phyloP scores from a whole-genome alignment of 83 land plant genomes.

The Picea abies region DNA sequence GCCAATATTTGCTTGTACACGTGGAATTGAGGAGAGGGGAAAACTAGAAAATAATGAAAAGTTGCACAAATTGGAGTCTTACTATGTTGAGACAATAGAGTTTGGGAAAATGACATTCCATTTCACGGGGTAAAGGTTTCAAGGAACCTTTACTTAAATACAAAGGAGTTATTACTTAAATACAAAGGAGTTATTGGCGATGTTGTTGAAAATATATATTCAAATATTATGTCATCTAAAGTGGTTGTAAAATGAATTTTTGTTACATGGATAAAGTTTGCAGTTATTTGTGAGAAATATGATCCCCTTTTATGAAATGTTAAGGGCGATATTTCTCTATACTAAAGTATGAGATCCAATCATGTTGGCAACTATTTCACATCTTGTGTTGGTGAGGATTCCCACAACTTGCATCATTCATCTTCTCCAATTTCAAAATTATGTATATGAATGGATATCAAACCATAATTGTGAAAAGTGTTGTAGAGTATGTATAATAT shows the following conservation, averaged over 20 bases:
- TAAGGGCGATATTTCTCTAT: not conserved
- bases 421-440: not conserved
- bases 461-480: no score
- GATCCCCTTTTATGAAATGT: not conserved
- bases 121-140: slow-evolving; percentile 84
- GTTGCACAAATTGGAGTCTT: slow-evolving; percentile 76
- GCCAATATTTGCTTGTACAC: slow-evolving; percentile 96
- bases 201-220: slow-evolving; percentile 46
- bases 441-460: no score
- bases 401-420: not conserved
- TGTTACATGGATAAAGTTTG: not conserved
- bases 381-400: not conserved
- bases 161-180: slow-evolving; percentile 48
- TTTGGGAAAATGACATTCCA: slow-evolving; percentile 85
- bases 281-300: not conserved
- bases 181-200: slow-evolving; percentile 48
- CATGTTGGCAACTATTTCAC: not conserved
- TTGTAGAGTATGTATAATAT: no score
- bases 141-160: slow-evolving; percentile 57
- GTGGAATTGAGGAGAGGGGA: slow-evolving; percentile 93
- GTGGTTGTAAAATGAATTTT: not conserved
- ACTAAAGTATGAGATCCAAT: not conserved
- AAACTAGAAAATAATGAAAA: slow-evolving; percentile 67
- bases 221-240: slow-evolving; percentile 25
- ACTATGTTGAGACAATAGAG: slow-evolving; percentile 90